phyloP scores from a whole-genome alignment of 2,329 filamentous ascomycete genomes.

The Basipetospora chlamydospora region DNA sequence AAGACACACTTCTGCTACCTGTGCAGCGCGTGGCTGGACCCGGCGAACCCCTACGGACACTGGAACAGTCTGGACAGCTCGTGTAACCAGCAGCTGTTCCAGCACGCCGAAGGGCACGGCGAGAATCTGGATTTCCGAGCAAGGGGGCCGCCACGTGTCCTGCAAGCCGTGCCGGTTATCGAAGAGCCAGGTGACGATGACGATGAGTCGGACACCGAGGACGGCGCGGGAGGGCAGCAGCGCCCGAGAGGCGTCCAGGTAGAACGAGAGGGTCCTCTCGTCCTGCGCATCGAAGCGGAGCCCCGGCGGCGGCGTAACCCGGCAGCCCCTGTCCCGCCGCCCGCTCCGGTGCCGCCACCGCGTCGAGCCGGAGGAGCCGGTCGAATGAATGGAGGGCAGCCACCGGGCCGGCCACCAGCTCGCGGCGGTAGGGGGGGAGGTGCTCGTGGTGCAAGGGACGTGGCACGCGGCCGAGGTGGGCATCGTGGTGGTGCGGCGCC shows the following conservation, averaged over 20 bases:
- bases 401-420: no score
- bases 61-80: conserved; percentile 53
- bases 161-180: conserved; percentile 13
- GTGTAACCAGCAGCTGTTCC: conserved; percentile 84
- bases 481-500: neutral
- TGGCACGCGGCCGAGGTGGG: neutral
- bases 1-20: conserved; percentile 91
- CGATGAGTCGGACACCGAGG: conserved; percentile 12
- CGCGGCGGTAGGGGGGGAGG: neutral
- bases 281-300: conserved; percentile 35
- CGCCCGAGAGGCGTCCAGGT: conserved; percentile 16
- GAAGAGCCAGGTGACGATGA: conserved; percentile 19
- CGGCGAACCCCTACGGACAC: conserved; percentile 72
- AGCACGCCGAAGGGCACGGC: conserved; percentile 68
- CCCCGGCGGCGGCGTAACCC: conserved; percentile 12
- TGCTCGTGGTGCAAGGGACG: neutral
- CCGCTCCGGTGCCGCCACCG: no score
- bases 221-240: neutral
- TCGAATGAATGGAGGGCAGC: neutral
- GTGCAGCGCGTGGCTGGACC: conserved; percentile 73
- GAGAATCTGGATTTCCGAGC: conserved; percentile 9
- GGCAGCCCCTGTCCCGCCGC: conserved; percentile 3
- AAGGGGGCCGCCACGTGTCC: conserved; percentile 10
- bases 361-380: neutral
- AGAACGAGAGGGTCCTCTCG: conserved; percentile 41